These are phyloP conservation scores for Penicillium cataractarum DNA, from an alignment of 495 filamentous ascomycete genomes.

Conservation along the genomic window DNA sequence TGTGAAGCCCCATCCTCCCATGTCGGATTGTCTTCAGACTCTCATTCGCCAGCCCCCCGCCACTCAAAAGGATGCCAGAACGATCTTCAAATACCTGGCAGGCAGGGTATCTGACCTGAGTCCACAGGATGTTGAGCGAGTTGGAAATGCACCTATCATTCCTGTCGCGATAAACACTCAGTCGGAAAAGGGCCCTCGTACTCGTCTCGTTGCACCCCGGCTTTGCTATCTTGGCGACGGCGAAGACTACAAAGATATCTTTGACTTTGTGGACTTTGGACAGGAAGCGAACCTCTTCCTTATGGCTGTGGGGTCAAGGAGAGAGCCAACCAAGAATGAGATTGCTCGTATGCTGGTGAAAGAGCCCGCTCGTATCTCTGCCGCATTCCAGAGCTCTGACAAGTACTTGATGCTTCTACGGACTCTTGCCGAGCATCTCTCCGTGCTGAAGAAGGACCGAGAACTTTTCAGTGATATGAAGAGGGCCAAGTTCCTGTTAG, in stretches of 20 bases:
- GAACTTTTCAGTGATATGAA: constrained; percentile 75
- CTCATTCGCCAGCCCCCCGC: constrained; percentile 72
- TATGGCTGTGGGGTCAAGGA: constrained; percentile 81
- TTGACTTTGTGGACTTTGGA: constrained; percentile 96
- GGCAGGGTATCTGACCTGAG: constrained; percentile 71
- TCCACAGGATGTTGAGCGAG: constrained; percentile 56
- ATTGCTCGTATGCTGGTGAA: constrained; percentile 75
- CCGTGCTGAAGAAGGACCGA: constrained; percentile 74
- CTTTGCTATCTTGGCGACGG: constrained; percentile 78
- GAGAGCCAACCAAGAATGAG: constrained; percentile 83
- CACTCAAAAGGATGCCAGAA: constrained; percentile 62
- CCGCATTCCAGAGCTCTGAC: constrained; percentile 75
- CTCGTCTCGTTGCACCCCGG: constrained; percentile 61
- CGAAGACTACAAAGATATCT: constrained; percentile 81
- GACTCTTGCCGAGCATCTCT: constrained; percentile 70
- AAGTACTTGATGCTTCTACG: constrained; percentile 83
- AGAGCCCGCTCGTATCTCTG: constrained; percentile 78
- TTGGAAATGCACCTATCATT: constrained; percentile 68
- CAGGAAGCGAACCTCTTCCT: constrained; percentile 85
- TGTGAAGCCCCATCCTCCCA: constrained; percentile 75
- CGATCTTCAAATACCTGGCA: constrained; percentile 82
- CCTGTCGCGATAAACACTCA: constrained; percentile 58
- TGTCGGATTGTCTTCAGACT: constrained; percentile 70
- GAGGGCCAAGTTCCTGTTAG: constrained; percentile 75
- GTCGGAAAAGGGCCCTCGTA: constrained; percentile 33